These are phyloP conservation scores for Chytriomyces sp. DNA, from an alignment of 192 early-diverging fungal genomes.

Conservation along the genomic window DNA sequence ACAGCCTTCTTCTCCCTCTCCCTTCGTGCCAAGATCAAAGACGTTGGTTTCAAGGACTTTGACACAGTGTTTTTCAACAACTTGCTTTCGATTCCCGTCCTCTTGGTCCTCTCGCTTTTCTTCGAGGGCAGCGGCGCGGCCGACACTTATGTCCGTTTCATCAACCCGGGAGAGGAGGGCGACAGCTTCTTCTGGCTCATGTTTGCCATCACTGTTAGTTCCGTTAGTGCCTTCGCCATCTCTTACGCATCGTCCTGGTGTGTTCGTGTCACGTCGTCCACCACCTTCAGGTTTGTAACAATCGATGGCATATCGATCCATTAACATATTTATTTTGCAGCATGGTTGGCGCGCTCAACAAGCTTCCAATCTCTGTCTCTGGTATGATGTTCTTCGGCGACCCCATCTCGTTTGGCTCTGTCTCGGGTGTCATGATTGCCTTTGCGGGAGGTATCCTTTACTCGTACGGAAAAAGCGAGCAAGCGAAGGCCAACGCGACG, in stretches of 20 bases:
- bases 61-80: constrained; percentile 99
- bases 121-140: constrained; percentile 32
- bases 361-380: constrained; percentile 91
- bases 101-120: constrained; percentile 43
- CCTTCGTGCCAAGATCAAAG: constrained; percentile 88
- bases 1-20: constrained; percentile 86
- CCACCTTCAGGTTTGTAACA: constrained; percentile 52
- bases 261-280: constrained; percentile 64
- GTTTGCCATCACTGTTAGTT: constrained; percentile 74
- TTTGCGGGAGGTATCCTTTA: constrained; percentile 26
- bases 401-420: constrained; percentile 71
- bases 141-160: constrained; percentile 36
- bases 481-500: background rate
- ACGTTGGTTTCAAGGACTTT: constrained; percentile 92
- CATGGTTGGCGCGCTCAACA: constrained; percentile 98
- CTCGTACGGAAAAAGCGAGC: constrained; percentile 23
- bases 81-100: constrained; percentile 78
- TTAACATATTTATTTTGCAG: constrained; percentile 24
- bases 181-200: constrained; percentile 38
- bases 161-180: constrained; percentile 24
- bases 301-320: background rate
- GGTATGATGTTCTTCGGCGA: constrained; percentile 96
- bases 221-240: constrained; percentile 85
- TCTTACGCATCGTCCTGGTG: constrained; percentile 84
- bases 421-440: constrained; percentile 80